Percentiles rank a stretch among this genome's conserved stretches.
phyloP scores from a whole-genome alignment of 2,329 filamentous ascomycete species.

The Trichoderma sp. region DNA sequence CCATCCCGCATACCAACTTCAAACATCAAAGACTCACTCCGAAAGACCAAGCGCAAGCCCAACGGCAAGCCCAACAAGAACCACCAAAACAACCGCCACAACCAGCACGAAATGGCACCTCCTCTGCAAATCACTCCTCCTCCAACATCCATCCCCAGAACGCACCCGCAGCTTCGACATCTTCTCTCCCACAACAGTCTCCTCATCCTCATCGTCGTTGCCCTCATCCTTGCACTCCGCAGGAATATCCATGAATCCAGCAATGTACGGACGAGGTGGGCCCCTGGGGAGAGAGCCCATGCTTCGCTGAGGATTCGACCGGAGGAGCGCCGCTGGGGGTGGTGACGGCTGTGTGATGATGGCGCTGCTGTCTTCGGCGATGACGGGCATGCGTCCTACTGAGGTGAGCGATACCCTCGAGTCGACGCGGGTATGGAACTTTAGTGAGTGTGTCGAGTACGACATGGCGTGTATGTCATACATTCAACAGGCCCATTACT shows the following conservation, averaged over 20 bases:
- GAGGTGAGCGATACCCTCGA: slow-evolving; percentile 35
- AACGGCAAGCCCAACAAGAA: slow-evolving; percentile 44
- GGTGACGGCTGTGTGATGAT: slow-evolving; percentile 8
- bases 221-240: slow-evolving; percentile 25
- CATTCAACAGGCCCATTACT: too few relatives aligned
- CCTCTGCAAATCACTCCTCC: slow-evolving; percentile 30
- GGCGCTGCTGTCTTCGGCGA: slow-evolving; percentile 41
- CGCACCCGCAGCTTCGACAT: slow-evolving; percentile 24
- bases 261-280: slow-evolving; percentile 22
- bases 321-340: slow-evolving; percentile 35
- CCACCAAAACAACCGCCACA: slow-evolving; percentile 37
- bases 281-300: slow-evolving; percentile 19
- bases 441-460: slow-evolving; percentile 6
- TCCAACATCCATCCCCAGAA: slow-evolving; percentile 24
- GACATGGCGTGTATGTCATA: neutral
- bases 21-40: slow-evolving; percentile 37
- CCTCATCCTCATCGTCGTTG: slow-evolving; percentile 19
- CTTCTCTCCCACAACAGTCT: slow-evolving; percentile 22
- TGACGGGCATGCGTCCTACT: slow-evolving; percentile 43
- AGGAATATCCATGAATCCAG: slow-evolving; percentile 22
- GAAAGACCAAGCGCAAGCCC: slow-evolving; percentile 47
- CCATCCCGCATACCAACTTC: too few relatives aligned
- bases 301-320: slow-evolving; percentile 36
- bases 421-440: slow-evolving; percentile 19
- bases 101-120: slow-evolving; percentile 42